phyloP scores from a whole-genome alignment of 352 stramenopile genomes.

The Phytophthora brassicae region DNA sequence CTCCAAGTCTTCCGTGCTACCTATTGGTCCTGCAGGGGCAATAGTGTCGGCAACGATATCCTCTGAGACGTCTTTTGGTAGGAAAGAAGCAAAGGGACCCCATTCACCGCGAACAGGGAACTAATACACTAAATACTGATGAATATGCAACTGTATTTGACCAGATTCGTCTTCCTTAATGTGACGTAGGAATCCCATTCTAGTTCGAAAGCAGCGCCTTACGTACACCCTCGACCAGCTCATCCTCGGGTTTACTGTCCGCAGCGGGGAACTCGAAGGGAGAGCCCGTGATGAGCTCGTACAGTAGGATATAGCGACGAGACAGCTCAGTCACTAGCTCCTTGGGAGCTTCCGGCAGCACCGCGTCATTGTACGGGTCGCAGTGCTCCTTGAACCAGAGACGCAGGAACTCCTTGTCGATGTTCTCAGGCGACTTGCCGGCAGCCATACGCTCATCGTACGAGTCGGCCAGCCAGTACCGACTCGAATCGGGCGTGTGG shows the following conservation, averaged over 20 bases:
- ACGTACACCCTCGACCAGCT: conserved; percentile 55
- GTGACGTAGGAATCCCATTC: conserved; percentile 10
- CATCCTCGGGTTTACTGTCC: conserved; percentile 35
- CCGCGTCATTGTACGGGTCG: conserved; percentile 97
- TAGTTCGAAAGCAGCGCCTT: conserved; percentile 31
- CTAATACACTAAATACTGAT: conserved; percentile 21
- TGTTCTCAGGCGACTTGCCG: conserved; percentile 96
- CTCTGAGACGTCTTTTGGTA: conserved; percentile 2
- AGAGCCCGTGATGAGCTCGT: conserved; percentile 98
- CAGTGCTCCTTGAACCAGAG: conserved; percentile 98
- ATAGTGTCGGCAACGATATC: conserved; percentile 1
- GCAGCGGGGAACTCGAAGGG: conserved; percentile 87
- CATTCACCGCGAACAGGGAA: conserved; percentile 5
- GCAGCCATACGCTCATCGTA: conserved; percentile 89
- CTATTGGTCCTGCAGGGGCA: conserved; percentile 32
- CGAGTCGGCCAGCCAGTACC: conserved; percentile 91
- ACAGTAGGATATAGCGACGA: conserved; percentile 97
- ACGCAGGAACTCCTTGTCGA: conserved; percentile 99
- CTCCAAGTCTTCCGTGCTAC: conserved; percentile 66
- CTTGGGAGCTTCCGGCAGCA: conserved; percentile 94
- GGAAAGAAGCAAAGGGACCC: conserved; percentile 12
- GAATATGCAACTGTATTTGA: conserved; percentile 25
- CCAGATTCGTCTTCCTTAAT: conserved; percentile 4
- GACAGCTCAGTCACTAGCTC: conserved; percentile 97
- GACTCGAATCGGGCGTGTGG: conserved; percentile 98